Base-by-base conservation (phyloP, 768 basidiomycete species). In the Leccinum barrowsii region DNA sequence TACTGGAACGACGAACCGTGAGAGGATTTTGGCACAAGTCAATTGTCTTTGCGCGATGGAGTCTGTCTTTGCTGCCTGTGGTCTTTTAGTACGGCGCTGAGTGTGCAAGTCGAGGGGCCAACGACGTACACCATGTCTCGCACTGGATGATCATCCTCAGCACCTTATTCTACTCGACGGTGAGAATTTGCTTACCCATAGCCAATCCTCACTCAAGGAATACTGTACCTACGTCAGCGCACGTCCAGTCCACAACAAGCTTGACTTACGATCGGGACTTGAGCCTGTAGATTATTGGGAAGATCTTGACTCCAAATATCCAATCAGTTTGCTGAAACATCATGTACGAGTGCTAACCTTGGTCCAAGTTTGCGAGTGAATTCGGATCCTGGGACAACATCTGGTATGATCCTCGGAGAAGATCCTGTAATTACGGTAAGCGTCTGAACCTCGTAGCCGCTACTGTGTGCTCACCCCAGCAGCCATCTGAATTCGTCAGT, bases 1-100 rank as follows among this genome's bases (percentile, higher is more conserved):
- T n/a, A n/a, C n/a, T n/a, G n/a, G n/a, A n/a, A 15, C 11, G 26
- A 77, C 85, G 59, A 54, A 94, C 94, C 50, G 95, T 98, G 52
- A 97, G 78, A 5, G 95, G 95, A 67, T 98, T 97, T 73, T 97
- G 94, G 72, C 96, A 98, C 5, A 98, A 82, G 69, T 98, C 96
- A 60, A 98, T 96, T 7, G 90, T 92, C 74, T 92, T 92, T n/a
- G 81, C 82, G 34, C 85, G 81, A 66, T 91, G 75, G 0, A 94
- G 74, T 42, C 92, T 79, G 65, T 93, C 90, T 70, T 91, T 92
- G 78, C 88, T 91, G 67, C 87, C 88, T 90, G 63, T 59, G 58
- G 28, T 57, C 37, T 35, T 46, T 60, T 19, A 63, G 55, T 42
- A 24, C 35, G 15, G 32, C 13, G 8, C 21, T 1, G 35, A 32